A percentile compares a stretch with the other conserved stretches of the same genome.
Conservation (phyloP, 73 alveolate genomes). For the Paramecium tetraurelia region DNA sequence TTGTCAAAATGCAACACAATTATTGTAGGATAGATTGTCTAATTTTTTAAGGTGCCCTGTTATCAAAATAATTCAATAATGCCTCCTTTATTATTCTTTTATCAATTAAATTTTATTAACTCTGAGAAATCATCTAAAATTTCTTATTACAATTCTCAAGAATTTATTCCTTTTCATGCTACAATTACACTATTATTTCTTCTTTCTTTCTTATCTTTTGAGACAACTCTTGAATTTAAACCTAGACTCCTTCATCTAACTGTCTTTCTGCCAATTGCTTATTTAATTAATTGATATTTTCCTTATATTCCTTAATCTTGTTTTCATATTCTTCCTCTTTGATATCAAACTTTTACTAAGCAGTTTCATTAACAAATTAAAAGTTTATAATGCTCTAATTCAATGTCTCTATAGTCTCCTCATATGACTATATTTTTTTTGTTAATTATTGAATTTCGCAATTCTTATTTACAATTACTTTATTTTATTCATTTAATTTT, state of each 20-base stretch:
- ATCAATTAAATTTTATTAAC: neutral
- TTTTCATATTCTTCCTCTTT: constrained; percentile 13
- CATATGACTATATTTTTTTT: neutral
- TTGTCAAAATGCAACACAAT: neutral
- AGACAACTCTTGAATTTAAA: neutral
- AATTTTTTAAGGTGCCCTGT: neutral
- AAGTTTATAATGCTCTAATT: neutral
- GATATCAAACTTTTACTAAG: neutral
- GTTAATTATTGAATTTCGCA: neutral
- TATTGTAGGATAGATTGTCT: neutral
- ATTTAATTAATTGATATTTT: neutral
- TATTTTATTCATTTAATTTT: neutral
- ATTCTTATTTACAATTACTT: neutral
- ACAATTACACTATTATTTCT: neutral
- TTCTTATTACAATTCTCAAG: neutral
- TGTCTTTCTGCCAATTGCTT: neutral
- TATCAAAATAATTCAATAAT: constrained; percentile 30
- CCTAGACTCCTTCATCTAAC: neutral
- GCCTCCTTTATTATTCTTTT: neutral
- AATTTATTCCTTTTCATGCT: constrained; percentile 21
- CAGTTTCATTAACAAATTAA: neutral
- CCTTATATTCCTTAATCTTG: neutral
- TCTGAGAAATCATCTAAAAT: neutral
- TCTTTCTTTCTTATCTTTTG: neutral
- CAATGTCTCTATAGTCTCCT: constrained; percentile 16